A percentile compares a stretch with the other conserved stretches of the same genome.
Conservation (phyloP, 345 rosid species). For the Excoecaria cochinchinensis region DNA sequence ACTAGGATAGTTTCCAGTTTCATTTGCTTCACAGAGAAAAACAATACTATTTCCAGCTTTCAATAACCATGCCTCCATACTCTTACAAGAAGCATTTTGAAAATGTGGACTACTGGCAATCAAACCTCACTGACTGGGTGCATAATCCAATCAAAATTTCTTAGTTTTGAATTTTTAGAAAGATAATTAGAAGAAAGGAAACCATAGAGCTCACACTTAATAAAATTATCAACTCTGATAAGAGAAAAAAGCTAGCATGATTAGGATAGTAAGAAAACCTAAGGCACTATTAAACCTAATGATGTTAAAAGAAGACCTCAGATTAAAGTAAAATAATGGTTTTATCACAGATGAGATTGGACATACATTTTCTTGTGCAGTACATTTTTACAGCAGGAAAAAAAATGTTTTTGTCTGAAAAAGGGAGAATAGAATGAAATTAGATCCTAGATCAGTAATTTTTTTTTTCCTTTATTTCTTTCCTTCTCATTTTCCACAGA, state of each 20-base stretch:
- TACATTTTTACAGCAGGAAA: background rate
- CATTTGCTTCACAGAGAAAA: background rate
- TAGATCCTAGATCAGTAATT: too few relatives aligned
- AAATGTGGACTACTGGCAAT: background rate
- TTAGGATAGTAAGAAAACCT: background rate
- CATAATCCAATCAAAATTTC: background rate
- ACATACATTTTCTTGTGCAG: background rate
- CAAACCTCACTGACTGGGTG: background rate
- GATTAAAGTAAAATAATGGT: background rate
- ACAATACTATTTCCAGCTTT: background rate
- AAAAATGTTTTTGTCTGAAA: background rate
- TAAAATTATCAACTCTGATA: background rate
- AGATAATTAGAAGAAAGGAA: background rate
- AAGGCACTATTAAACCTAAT: background rate
- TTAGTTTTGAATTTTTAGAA: background rate
- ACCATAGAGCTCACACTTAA: background rate
- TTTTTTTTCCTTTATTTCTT: background rate
- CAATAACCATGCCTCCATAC: background rate
- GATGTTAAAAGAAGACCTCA: background rate
- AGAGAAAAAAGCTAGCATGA: background rate
- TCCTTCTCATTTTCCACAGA: background rate
- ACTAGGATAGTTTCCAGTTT: background rate
- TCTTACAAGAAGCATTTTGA: background rate
- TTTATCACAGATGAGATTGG: background rate
- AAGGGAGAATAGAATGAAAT: background rate